Evolutionary conservation across 345 rosid species (phyloP).

Genomic region (Gossypium anomalum): DNA sequence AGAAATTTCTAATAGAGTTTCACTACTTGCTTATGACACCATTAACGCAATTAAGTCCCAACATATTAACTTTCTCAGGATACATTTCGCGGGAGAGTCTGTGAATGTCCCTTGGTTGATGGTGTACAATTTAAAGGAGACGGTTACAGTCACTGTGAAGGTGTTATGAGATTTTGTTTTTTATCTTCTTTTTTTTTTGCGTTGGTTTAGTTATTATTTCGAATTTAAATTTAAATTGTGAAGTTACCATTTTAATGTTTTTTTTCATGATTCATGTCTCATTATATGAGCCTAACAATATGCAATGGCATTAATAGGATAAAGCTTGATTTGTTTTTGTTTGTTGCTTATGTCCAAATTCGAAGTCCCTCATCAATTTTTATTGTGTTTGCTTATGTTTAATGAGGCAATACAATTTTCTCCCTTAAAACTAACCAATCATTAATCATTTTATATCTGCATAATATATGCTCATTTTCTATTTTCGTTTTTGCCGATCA

Average conservation of each 20-base stretch:
- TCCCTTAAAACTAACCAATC: neutral
- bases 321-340: constrained; percentile 7
- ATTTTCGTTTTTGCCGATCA: constrained; percentile 16
- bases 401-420: neutral
- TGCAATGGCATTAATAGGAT: neutral
- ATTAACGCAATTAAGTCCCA: neutral
- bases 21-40: neutral
- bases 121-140: constrained; percentile 95
- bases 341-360: constrained; percentile 6
- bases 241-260: neutral
- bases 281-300: neutral
- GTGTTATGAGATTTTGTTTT: constrained; percentile 30
- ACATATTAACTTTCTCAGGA: constrained; percentile 43
- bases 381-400: neutral
- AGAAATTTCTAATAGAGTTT: constrained; percentile 5
- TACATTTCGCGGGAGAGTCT: constrained; percentile 96
- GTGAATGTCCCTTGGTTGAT: constrained; percentile 86
- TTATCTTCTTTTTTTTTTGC: neutral
- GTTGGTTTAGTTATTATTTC: neutral
- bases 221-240: neutral
- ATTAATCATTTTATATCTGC: neutral
- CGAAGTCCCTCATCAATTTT: neutral
- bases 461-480: neutral
- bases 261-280: neutral
- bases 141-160: constrained; percentile 91